phyloP scores from a whole-genome alignment of 805 yeast species.

The Lipomyces japonicus region DNA sequence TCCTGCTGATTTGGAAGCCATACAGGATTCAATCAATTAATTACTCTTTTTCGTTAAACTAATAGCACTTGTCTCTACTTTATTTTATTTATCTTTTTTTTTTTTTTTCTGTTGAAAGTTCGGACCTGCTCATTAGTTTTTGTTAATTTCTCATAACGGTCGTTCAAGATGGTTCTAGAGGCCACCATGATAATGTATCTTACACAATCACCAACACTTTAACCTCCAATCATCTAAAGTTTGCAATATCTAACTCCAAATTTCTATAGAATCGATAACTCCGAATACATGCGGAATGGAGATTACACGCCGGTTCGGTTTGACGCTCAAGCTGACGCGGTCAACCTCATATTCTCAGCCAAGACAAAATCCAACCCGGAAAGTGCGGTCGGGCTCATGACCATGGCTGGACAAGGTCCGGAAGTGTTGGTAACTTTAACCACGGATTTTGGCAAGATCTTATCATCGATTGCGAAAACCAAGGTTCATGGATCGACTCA shows the following conservation, averaged over 20 bases:
- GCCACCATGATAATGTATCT: constrained; percentile 82
- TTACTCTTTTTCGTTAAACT: not conserved
- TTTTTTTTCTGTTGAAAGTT: not conserved
- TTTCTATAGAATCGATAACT: constrained; percentile 65
- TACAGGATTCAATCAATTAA: too few species aligned
- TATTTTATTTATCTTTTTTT: too few species aligned
- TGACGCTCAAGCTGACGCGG: constrained; percentile 89
- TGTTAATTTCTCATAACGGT: not conserved
- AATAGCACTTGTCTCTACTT: too few species aligned
- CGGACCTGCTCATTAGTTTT: not conserved
- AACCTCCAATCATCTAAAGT: too few species aligned
- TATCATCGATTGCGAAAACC: constrained; percentile 76
- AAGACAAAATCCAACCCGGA: constrained; percentile 90
- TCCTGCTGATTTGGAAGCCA: too few species aligned
- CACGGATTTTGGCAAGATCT: constrained; percentile 76
- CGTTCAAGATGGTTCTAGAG: constrained; percentile 73
- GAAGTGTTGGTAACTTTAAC: constrained; percentile 87
- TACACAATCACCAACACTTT: too few species aligned
- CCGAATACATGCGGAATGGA: constrained; percentile 94
- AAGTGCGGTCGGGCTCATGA: constrained; percentile 84
- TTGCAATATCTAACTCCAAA: constrained; percentile 12
- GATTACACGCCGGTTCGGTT: constrained; percentile 85
- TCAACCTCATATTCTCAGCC: constrained; percentile 77
- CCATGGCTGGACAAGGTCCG: constrained; percentile 77
- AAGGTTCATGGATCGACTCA: constrained; percentile 65